Percentiles rank a stretch among this genome's conserved stretches.
phyloP scores from a whole-genome alignment of 2,329 filamentous ascomycete species.

The Hypomyces rosellus region DNA sequence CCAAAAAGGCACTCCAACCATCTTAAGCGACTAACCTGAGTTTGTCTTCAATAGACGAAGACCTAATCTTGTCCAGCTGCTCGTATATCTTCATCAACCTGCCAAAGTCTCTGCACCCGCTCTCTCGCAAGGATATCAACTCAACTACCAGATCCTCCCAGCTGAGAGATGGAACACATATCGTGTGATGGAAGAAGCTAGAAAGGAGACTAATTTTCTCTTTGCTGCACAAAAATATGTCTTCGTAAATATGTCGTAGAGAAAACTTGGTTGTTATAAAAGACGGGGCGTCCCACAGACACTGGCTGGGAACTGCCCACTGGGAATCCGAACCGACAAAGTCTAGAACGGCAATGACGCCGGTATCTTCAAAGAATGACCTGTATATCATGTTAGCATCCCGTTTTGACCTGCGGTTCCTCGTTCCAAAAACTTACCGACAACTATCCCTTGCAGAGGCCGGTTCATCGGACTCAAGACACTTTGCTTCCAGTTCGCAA shows the following conservation, averaged over 20 bases:
- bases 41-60: not conserved
- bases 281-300: conserved; percentile 4
- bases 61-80: not conserved
- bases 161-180: conserved; percentile 1
- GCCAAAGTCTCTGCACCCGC: not conserved
- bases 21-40: no score
- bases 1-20: no score
- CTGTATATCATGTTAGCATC: not conserved
- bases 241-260: conserved; percentile 2
- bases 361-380: conserved; percentile 9
- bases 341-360: conserved; percentile 2
- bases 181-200: conserved; percentile 2
- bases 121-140: conserved; percentile 1
- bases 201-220: not conserved
- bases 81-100: conserved; percentile 1
- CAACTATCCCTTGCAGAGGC: conserved; percentile 6
- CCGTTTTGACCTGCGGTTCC: not conserved
- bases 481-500: conserved; percentile 8
- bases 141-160: conserved; percentile 1
- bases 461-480: conserved; percentile 5
- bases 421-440: conserved; percentile 3
- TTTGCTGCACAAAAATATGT: not conserved
- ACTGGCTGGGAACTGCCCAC: conserved; percentile 4
- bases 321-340: not conserved
- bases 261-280: conserved; percentile 4